These are phyloP conservation scores for Euclidium syriacum DNA, from an alignment of 345 rosid genomes.

Conservation along the genomic window DNA sequence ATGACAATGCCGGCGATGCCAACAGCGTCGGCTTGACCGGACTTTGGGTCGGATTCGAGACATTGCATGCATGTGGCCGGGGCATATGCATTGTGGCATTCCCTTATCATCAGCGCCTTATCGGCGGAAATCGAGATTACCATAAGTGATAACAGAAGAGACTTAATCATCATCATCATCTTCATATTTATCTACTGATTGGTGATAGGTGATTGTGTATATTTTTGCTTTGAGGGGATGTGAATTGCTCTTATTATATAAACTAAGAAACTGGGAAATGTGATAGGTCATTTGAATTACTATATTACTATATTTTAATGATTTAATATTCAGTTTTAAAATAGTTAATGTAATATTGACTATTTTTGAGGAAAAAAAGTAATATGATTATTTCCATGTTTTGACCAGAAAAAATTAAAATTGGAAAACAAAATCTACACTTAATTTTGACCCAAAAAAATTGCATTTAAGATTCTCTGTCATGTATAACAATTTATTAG, in stretches of 20 bases:
- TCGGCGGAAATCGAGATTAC: not conserved
- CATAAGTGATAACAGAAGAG: not conserved
- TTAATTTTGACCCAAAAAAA: too few relatives aligned
- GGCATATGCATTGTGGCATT: slow-evolving; percentile 11
- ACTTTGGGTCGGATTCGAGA: slow-evolving; percentile 14
- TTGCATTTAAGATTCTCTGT: too few relatives aligned
- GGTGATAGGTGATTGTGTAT: too few relatives aligned
- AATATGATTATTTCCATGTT: too few relatives aligned
- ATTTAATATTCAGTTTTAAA: too few relatives aligned
- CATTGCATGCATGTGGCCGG: slow-evolving; percentile 21
- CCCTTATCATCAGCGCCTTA: not conserved
- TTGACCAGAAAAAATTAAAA: too few relatives aligned
- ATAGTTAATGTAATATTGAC: too few relatives aligned
- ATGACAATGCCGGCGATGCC: slow-evolving; percentile 15
- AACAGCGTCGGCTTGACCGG: not conserved
- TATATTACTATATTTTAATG: too few relatives aligned
- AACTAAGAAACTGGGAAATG: not conserved
- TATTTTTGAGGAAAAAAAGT: too few relatives aligned
- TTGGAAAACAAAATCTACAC: too few relatives aligned
- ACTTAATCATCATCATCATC: slow-evolving; percentile 5
- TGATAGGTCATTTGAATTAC: not conserved
- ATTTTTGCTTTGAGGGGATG: too few relatives aligned
- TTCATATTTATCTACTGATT: not conserved
- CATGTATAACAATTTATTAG: too few relatives aligned
- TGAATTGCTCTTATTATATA: not conserved